phyloP scores from a whole-genome alignment of 2,329 filamentous ascomycete species.

The Akanthomyces uredinophilus region DNA sequence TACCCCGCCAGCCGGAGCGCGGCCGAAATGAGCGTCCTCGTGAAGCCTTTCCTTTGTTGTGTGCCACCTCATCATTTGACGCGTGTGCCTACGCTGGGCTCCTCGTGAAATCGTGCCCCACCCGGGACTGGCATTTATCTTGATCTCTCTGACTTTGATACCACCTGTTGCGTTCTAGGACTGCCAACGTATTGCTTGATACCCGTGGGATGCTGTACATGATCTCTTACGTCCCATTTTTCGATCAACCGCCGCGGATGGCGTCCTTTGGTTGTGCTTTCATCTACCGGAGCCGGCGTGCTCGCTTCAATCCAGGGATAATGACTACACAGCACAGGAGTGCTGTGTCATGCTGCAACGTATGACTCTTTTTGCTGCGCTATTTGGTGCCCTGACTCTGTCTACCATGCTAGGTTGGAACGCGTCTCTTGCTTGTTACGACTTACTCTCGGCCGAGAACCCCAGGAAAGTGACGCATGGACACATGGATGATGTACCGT shows the following conservation, averaged over 20 bases:
- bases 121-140: neutral
- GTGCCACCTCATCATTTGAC: neutral
- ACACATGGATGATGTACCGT: neutral
- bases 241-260: neutral
- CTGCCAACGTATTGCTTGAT: neutral
- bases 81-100: neutral
- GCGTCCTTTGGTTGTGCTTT: neutral
- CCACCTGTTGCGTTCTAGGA: neutral
- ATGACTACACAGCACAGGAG: neutral
- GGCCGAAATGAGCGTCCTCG: constrained; percentile 28
- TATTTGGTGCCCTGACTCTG: neutral
- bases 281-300: neutral
- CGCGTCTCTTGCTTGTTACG: neutral
- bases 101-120: neutral
- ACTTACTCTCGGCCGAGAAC: neutral
- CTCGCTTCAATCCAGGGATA: neutral
- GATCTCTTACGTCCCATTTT: neutral
- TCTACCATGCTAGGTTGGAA: neutral
- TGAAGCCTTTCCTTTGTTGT: constrained; percentile 18
- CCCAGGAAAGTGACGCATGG: neutral
- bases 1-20: constrained; percentile 26
- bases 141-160: constrained; percentile 1
- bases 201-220: neutral
- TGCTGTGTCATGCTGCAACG: neutral
- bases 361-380: neutral